These are phyloP conservation scores for Tagetes erecta DNA, from an alignment of 129 eudicot species.

Conservation along the genomic window DNA sequence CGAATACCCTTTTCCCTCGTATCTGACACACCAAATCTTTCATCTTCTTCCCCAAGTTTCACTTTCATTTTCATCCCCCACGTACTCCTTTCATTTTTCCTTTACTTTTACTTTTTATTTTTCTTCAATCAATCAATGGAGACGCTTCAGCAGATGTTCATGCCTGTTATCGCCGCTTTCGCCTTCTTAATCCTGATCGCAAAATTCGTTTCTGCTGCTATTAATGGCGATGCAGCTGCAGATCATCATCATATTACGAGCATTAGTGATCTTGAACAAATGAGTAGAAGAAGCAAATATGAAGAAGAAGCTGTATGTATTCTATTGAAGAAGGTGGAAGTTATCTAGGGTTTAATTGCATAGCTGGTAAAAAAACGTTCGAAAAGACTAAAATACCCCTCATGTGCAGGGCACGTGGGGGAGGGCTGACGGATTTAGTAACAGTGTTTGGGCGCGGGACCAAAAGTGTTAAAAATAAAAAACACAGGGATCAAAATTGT, in stretches of 20 bases:
- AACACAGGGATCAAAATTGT: too few species aligned
- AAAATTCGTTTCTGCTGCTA: slow-evolving; percentile 32
- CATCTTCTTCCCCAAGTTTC: slow-evolving; percentile 34
- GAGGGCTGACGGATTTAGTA: too few species aligned
- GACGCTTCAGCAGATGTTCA: slow-evolving; percentile 37
- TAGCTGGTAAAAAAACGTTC: too few species aligned
- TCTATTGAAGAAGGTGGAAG: too few species aligned
- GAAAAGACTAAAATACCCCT: too few species aligned
- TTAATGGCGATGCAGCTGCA: not conserved
- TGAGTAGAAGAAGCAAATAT: too few species aligned
- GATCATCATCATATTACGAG: not conserved
- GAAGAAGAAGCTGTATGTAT: too few species aligned
- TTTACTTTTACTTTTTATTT: not conserved
- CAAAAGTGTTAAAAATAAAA: too few species aligned
- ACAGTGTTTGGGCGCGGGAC: too few species aligned
- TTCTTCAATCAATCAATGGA: slow-evolving; percentile 41
- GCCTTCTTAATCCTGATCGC: slow-evolving; percentile 39
- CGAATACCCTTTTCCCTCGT: slow-evolving; percentile 64
- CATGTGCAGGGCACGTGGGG: too few species aligned
- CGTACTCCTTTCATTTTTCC: not conserved
- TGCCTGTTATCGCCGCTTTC: slow-evolving; percentile 43
- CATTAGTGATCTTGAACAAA: not conserved
- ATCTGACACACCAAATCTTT: slow-evolving; percentile 45
- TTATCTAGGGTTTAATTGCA: too few species aligned
- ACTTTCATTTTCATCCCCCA: not conserved